phyloP scores from a whole-genome alignment of 225 moss, liverwort and hornwort species.

The Neckera pumila region DNA sequence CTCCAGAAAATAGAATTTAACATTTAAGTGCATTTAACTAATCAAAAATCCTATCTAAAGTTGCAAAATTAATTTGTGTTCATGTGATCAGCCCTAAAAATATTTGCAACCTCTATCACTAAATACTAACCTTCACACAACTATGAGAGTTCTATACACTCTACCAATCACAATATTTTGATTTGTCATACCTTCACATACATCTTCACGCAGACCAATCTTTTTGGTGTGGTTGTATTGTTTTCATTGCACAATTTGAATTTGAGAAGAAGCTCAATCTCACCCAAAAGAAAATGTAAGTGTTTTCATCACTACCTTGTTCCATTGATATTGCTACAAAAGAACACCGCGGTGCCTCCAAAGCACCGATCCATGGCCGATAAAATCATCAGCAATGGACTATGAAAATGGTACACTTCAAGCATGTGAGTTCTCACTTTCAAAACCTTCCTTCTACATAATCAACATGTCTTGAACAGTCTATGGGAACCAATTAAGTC shows the following conservation, averaged over 20 bases:
- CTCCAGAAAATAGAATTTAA: neutral
- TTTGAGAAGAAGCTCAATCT: neutral
- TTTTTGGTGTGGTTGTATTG: neutral
- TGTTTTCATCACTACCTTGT: neutral
- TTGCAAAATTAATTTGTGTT: neutral
- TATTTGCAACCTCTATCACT: neutral
- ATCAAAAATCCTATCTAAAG: neutral
- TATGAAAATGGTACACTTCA: neutral
- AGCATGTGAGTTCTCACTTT: neutral
- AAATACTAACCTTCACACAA: neutral
- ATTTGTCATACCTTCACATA: neutral
- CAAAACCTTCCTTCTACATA: neutral
- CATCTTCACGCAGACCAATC: neutral
- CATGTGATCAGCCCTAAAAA: neutral
- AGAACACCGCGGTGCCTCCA: fast-evolving
- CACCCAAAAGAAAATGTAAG: neutral
- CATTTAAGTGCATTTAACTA: neutral
- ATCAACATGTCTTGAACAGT: neutral
- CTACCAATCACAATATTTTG: neutral
- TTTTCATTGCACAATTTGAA: neutral
- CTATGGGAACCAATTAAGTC: too few relatives aligned
- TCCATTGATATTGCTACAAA: neutral
- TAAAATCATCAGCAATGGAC: neutral
- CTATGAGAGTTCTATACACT: neutral
- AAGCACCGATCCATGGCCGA: neutral